These are phyloP conservation scores for Irpex sp. DNA, from an alignment of 1,284 basidiomycete genomes.

Conservation along the genomic window DNA sequence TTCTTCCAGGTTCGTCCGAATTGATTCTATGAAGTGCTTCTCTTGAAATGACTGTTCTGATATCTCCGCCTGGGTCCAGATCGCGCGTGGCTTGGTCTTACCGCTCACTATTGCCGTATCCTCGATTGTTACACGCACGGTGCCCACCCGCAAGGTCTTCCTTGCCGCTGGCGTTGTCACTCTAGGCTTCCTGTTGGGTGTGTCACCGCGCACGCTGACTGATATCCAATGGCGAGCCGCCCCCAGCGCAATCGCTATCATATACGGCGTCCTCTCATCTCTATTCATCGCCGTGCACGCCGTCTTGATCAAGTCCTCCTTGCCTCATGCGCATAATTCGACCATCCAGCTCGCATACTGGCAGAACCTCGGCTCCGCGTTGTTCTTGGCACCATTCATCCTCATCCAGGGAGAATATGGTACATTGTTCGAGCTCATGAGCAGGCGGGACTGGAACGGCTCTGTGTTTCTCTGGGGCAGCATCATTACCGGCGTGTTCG, in stretches of 20 bases:
- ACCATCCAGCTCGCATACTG: slow-evolving; percentile 72
- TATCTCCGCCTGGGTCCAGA: slow-evolving; percentile 34
- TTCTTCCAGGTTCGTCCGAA: slow-evolving; percentile 57
- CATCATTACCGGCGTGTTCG: slow-evolving; percentile 63
- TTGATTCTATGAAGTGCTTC: neutral
- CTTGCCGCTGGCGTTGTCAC: slow-evolving; percentile 52
- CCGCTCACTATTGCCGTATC: slow-evolving; percentile 70
- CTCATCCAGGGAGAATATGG: slow-evolving; percentile 48
- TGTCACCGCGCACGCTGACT: slow-evolving; percentile 39
- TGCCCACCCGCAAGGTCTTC: slow-evolving; percentile 44
- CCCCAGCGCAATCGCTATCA: slow-evolving; percentile 50
- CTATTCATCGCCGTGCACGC: slow-evolving; percentile 70
- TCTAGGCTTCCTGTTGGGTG: slow-evolving; percentile 58
- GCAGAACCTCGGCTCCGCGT: slow-evolving; percentile 64
- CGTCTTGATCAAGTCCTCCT: slow-evolving; percentile 65
- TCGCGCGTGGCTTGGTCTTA: slow-evolving; percentile 72
- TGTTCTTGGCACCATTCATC: slow-evolving; percentile 58
- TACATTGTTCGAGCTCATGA: slow-evolving; percentile 33
- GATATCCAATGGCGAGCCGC: slow-evolving; percentile 25
- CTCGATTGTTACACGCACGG: slow-evolving; percentile 41
- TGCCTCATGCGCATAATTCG: slow-evolving; percentile 60
- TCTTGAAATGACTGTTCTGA: neutral
- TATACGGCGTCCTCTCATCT: slow-evolving; percentile 66
- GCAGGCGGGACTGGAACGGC: slow-evolving; percentile 41
- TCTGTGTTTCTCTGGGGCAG: slow-evolving; percentile 57